These are phyloP conservation scores for Microsporum canis DNA, from an alignment of 2,329 filamentous ascomycete genomes.

Conservation along the genomic window DNA sequence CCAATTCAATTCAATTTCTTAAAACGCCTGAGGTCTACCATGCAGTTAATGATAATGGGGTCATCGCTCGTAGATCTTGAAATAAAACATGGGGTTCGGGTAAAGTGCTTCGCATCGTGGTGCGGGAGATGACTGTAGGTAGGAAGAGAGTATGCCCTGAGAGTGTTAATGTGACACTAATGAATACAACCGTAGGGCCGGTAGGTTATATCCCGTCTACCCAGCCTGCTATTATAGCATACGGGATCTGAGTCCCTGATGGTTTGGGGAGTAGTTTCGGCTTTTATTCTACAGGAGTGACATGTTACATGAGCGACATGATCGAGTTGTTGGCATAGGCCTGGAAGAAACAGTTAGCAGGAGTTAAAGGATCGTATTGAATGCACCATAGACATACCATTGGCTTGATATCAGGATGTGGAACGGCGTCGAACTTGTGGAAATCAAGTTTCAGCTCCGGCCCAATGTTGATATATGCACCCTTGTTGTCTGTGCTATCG, in stretches of 20 bases:
- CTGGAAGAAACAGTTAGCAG: conserved; percentile 22
- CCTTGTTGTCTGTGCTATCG: conserved; percentile 95
- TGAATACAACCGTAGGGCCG: neutral
- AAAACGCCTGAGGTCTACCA: neutral
- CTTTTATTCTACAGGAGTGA: neutral
- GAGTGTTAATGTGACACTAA: neutral
- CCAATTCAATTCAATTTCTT: neutral
- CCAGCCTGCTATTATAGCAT: neutral
- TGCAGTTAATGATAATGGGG: neutral
- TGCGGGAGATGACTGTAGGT: neutral
- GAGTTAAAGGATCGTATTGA: neutral
- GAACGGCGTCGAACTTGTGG: conserved; percentile 90
- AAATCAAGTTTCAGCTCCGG: conserved; percentile 84
- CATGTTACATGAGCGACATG: conserved; percentile 23
- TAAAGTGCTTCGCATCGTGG: neutral
- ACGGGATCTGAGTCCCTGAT: neutral
- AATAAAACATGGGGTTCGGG: neutral
- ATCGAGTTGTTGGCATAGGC: conserved; percentile 35
- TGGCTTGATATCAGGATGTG: conserved; percentile 87
- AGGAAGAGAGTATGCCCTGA: neutral
- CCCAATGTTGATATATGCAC: conserved; percentile 94
- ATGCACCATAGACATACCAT: conserved; percentile 49
- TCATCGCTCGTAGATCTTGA: neutral
- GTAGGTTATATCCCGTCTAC: neutral
- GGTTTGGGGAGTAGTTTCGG: neutral